Percentiles rank a stretch among this genome's conserved stretches.
Evolutionary conservation across 345 rosid species (phyloP).

Genomic region (Pistacia integerrima): DNA sequence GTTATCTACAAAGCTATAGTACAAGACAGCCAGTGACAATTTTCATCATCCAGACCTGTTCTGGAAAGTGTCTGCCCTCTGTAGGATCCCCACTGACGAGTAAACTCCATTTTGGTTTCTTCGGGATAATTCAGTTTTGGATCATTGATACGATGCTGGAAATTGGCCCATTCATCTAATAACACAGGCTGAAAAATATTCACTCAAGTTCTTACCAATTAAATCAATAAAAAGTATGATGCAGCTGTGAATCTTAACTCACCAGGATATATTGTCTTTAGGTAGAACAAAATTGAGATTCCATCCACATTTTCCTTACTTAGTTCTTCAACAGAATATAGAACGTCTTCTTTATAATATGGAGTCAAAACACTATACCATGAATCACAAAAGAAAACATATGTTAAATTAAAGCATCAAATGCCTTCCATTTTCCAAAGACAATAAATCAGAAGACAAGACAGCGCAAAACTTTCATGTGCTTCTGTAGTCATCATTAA

Average conservation of each 20-base stretch:
- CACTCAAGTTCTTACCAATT: conserved; percentile 15
- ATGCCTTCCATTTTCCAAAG: background rate
- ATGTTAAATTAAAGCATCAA: conserved; percentile 22
- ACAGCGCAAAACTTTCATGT: background rate
- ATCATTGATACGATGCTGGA: conserved; percentile 57
- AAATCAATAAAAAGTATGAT: conserved; percentile 12
- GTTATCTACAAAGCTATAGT: conserved; percentile 6
- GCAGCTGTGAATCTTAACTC: conserved; percentile 28
- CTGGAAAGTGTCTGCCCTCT: conserved; percentile 94
- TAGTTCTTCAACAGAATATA: conserved; percentile 83
- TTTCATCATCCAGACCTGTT: conserved; percentile 55
- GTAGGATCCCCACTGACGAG: conserved; percentile 86
- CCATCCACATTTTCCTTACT: conserved; percentile 92
- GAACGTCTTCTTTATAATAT: conserved; percentile 81
- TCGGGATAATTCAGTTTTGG: background rate
- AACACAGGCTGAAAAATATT: conserved; percentile 24
- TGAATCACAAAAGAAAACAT: conserved; percentile 25
- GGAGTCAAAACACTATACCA: conserved; percentile 84
- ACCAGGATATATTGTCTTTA: conserved; percentile 93
- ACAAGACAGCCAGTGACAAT: background rate
- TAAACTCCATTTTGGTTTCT: conserved; percentile 43
- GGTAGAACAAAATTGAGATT: conserved; percentile 72
- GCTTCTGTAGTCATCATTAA: no score
- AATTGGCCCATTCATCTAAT: conserved; percentile 91
- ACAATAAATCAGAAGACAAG: no score